phyloP scores from a whole-genome alignment of 169 alveolate genomes.

The Eimeria mitis region DNA sequence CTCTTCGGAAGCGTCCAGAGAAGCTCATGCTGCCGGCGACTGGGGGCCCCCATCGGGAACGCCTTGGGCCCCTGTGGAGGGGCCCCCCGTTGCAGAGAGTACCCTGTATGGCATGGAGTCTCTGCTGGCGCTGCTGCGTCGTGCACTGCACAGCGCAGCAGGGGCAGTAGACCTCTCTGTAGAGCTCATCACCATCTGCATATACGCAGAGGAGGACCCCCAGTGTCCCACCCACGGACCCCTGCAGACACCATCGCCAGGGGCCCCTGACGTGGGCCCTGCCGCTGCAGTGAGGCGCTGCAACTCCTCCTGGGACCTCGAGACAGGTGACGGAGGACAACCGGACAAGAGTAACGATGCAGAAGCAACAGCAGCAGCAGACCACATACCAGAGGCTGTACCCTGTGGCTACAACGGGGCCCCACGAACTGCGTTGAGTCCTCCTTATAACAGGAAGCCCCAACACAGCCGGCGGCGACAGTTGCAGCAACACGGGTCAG shows the following conservation, averaged over 20 bases:
- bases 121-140: slow-evolving; percentile 21
- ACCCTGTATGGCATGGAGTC: slow-evolving; percentile 42
- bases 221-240: slow-evolving; percentile 4
- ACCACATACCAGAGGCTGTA: not conserved
- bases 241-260: not conserved
- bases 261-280: slow-evolving; percentile 16
- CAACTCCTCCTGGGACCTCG: too few relatives aligned
- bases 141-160: slow-evolving; percentile 57
- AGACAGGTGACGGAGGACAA: not conserved
- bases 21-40: not conserved
- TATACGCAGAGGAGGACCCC: not conserved
- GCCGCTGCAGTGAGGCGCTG: not conserved
- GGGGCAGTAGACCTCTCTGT: slow-evolving; percentile 40
- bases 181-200: not conserved
- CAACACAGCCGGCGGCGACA: slow-evolving; percentile 8
- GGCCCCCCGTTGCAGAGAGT: not conserved
- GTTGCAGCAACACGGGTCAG: not conserved
- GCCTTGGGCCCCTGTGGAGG: not conserved
- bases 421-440: not conserved
- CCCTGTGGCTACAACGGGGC: not conserved
- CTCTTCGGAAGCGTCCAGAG: not conserved
- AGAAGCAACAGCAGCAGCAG: not conserved
- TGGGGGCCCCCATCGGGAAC: slow-evolving; percentile 44
- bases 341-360: too few relatives aligned
- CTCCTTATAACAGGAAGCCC: not conserved